Percentiles rank a stretch among this genome's conserved stretches.
These are phyloP conservation scores for Fraxinus floribunda DNA, from an alignment of 305 asterid genomes.

Conservation along the genomic window DNA sequence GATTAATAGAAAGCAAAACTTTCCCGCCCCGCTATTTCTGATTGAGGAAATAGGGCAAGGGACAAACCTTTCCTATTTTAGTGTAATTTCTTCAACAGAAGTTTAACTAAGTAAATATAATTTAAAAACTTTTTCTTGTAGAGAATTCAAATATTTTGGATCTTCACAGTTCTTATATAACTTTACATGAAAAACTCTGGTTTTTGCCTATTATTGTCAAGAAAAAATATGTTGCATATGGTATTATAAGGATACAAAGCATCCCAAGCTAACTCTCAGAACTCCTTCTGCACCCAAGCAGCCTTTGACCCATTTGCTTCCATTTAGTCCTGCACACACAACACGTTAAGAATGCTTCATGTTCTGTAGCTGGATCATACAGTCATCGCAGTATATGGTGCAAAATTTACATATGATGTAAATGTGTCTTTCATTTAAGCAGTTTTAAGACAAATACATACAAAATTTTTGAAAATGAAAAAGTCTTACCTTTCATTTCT, in stretches of 20 bases:
- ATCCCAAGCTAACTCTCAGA: constrained; percentile 49
- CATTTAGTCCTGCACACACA: constrained; percentile 37
- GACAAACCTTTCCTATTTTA: not conserved
- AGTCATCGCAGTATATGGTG: not conserved
- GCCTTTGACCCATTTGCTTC: constrained; percentile 36
- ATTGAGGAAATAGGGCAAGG: not conserved
- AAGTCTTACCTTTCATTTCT: constrained; percentile 43
- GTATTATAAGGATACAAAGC: constrained; percentile 39
- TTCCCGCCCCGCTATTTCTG: not conserved
- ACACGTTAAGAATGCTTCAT: not conserved
- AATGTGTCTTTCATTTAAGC: not conserved
- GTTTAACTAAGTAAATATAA: not conserved
- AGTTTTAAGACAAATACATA: not conserved
- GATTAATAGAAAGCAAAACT: not conserved
- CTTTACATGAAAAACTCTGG: not conserved
- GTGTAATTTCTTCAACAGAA: not conserved
- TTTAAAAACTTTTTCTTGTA: not conserved
- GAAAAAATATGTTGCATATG: not conserved
- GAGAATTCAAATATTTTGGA: not conserved
- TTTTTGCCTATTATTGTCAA: not conserved
- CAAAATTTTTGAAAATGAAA: not conserved
- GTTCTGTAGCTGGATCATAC: not conserved
- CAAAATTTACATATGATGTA: not conserved
- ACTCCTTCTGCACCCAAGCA: constrained; percentile 47
- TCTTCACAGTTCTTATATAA: not conserved